Evolutionary conservation across 345 rosid genomes (phyloP).

Genomic region (Chamaenerion angustifolium): DNA sequence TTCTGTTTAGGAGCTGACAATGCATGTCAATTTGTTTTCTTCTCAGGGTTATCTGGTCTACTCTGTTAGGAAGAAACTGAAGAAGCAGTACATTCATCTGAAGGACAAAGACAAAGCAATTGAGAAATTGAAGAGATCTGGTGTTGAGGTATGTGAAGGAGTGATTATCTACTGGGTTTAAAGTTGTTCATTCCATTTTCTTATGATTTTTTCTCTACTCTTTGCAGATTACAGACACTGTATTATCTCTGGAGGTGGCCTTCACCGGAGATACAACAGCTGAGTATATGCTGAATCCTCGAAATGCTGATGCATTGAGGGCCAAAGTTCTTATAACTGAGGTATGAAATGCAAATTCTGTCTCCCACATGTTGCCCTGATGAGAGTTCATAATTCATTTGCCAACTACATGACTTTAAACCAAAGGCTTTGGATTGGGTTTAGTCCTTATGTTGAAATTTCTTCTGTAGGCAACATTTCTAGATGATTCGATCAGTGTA

Average conservation of each 20-base stretch:
- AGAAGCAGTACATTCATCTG: conserved; percentile 74
- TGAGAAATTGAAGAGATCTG: conserved; percentile 86
- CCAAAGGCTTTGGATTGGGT: too few species aligned
- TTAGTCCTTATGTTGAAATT: too few species aligned
- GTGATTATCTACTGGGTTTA: too few species aligned
- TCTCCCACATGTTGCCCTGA: too few species aligned
- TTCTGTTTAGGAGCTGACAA: too few species aligned
- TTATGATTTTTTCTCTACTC: neutral
- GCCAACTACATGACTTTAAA: too few species aligned
- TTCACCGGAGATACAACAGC: conserved; percentile 93
- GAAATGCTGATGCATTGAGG: conserved; percentile 84
- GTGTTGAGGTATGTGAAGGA: conserved; percentile 36
- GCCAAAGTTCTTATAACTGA: conserved; percentile 91
- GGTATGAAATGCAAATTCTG: conserved; percentile 18
- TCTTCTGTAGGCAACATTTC: conserved; percentile 66
- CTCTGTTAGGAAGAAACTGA: conserved; percentile 73
- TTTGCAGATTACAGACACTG: conserved; percentile 62
- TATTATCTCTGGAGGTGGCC: conserved; percentile 83
- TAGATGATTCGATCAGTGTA: conserved; percentile 51
- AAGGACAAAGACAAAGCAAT: conserved; percentile 63
- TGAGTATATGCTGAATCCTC: conserved; percentile 92
- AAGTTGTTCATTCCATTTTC: conserved; percentile 8
- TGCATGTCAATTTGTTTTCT: conserved; percentile 9
- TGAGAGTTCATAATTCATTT: too few species aligned
- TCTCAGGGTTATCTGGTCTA: conserved; percentile 84